Evolutionary conservation across 495 filamentous ascomycete species (phyloP), one percentile per base, ranked within the genome.

Genomic region (Alectoria sarmentosa): DNA sequence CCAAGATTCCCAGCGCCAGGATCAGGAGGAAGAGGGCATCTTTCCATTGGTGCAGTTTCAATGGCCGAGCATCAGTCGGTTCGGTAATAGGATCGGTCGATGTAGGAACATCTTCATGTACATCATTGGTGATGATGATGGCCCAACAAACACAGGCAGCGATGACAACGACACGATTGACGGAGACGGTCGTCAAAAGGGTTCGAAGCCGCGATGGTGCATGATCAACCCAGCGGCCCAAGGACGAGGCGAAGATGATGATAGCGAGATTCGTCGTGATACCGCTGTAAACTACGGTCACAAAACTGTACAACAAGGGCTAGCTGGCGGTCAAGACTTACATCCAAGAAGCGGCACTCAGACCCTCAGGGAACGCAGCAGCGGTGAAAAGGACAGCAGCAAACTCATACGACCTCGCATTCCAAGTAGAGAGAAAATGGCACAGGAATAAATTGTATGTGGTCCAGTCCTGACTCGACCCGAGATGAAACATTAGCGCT

Each of bases 391-490:
- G 73, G 37, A 82, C 73, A 9, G 78, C 76, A 36, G 71, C 82
- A 64, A 82, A 82, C 65, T 86, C 83, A 70, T 84, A 86, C 13
- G 76, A 65, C 34, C 83, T 75, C 4, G 82, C 78, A 65, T 86
- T 86, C 83, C 83, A 86, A 11, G 83, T 84, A 1, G 82, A 85
- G 6, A 85, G 74, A 65, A 83, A 79, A 69, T 86, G 83, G 7
- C 82, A 78, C 26, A 73, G 69, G 60, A 80, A 81, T 2, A 80
- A 73, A 32, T 71, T 75, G 44, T 48, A 37, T 21, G 19, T 49
- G 21, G 19, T 38, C 44, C 42, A n/a, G 41, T 61, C 60, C 10
- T 49, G 60, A 17, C 44, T 36, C 14, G 36, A n/a, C 14, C 60
- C 60, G 17, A 36, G 21, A 2, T 52, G 8, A 9, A 52, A 61